phyloP scores from a whole-genome alignment of 306 rosid species.

The Delonix regia region DNA sequence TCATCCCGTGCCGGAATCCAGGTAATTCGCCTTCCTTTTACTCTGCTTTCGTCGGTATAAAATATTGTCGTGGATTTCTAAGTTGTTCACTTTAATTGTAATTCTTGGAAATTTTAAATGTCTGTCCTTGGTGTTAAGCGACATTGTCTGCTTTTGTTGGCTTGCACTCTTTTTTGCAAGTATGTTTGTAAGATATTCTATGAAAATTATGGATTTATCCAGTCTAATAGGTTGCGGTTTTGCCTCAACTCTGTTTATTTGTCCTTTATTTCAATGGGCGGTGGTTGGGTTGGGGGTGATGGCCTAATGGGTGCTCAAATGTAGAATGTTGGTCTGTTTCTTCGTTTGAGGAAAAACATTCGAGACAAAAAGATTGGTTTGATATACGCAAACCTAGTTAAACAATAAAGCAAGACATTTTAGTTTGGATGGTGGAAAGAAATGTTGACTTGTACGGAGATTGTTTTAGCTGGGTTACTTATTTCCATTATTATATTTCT shows the following conservation, averaged over 20 bases:
- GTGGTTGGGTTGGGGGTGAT: background rate
- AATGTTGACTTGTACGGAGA: background rate
- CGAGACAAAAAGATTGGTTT: background rate
- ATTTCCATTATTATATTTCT: background rate
- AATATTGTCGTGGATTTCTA: background rate
- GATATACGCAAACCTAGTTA: background rate
- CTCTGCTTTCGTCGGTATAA: background rate
- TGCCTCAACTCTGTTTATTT: background rate
- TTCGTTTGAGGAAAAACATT: background rate
- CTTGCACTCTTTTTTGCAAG: background rate
- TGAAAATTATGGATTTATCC: background rate
- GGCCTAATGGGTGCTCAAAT: background rate
- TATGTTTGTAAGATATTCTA: background rate
- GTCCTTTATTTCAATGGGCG: background rate
- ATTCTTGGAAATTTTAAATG: background rate
- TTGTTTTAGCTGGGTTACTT: background rate
- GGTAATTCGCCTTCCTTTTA: conserved; percentile 37
- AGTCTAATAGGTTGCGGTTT: background rate
- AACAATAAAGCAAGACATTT: background rate
- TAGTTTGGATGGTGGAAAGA: background rate
- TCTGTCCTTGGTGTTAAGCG: background rate
- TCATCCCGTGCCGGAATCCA: conserved; percentile 98
- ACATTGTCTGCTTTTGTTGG: background rate
- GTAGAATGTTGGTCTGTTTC: background rate
- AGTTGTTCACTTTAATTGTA: background rate